Conservation (phyloP, 108 stramenopile species). For the Nitzschia sp. region DNA sequence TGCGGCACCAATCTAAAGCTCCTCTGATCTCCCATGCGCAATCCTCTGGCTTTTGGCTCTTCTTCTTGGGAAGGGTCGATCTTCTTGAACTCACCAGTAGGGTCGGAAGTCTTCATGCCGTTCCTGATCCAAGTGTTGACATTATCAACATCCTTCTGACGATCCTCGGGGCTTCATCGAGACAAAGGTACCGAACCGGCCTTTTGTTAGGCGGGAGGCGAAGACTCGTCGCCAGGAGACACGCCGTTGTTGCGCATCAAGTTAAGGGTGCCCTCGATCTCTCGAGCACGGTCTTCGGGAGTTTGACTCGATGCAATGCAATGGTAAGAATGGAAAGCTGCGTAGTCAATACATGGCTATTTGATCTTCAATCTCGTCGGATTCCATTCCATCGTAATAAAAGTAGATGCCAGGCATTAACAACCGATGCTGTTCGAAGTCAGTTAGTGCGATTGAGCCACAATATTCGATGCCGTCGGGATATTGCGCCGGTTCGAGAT, state of each 20-base stretch:
- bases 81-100: slow-evolving; percentile 25
- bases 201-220: neutral
- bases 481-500: no score
- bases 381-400: no score
- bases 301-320: no score
- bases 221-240: slow-evolving; percentile 3
- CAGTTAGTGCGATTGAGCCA: no score
- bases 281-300: slow-evolving; percentile 17
- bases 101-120: slow-evolving; percentile 5
- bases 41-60: slow-evolving; percentile 14
- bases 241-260: slow-evolving; percentile 36
- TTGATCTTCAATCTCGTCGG: no score
- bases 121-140: slow-evolving; percentile 28
- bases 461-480: no score
- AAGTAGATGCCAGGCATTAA: no score
- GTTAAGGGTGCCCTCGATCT: slow-evolving; percentile 32
- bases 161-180: slow-evolving; percentile 24
- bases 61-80: slow-evolving; percentile 16
- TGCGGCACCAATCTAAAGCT: slow-evolving; percentile 29
- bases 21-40: slow-evolving; percentile 18
- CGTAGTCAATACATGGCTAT: no score
- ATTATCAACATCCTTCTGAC: slow-evolving; percentile 20
- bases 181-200: slow-evolving; percentile 16
- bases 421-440: no score
- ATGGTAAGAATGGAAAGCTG: no score